Evolutionary conservation across 1,139 yeast species (phyloP).

Genomic region (Diutina neorugosa): DNA sequence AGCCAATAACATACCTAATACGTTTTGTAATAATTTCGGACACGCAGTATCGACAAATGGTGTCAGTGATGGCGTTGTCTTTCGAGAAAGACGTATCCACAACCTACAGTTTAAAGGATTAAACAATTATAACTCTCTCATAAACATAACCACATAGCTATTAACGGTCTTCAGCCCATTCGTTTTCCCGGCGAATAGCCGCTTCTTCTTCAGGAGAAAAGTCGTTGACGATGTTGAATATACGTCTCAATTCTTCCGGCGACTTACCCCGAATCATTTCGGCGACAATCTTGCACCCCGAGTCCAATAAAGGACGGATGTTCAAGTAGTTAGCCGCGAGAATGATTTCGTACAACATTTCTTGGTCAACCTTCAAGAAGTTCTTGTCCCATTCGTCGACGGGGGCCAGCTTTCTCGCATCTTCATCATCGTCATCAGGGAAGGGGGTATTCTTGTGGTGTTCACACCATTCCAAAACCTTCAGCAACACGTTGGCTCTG

Average conservation of each 20-base stretch:
- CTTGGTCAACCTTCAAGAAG: slow-evolving; percentile 93
- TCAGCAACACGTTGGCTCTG: slow-evolving; percentile 72
- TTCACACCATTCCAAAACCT: slow-evolving; percentile 94
- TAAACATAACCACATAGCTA: background rate
- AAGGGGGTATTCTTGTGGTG: slow-evolving; percentile 82
- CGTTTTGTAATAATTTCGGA: background rate
- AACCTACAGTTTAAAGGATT: background rate
- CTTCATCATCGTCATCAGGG: slow-evolving; percentile 72
- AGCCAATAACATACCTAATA: background rate
- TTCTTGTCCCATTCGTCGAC: slow-evolving; percentile 96
- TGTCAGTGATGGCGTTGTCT: background rate
- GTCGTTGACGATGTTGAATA: slow-evolving; percentile 91
- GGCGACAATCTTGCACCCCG: slow-evolving; percentile 96
- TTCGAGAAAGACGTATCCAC: background rate
- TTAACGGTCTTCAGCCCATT: slow-evolving; percentile 97
- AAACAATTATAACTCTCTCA: background rate
- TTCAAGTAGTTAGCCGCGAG: slow-evolving; percentile 93
- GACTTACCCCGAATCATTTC: slow-evolving; percentile 95
- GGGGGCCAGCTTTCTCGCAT: slow-evolving; percentile 55
- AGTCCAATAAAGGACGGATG: slow-evolving; percentile 83
- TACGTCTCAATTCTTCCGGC: slow-evolving; percentile 93
- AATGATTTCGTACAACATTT: slow-evolving; percentile 94
- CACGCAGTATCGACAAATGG: too few species aligned
- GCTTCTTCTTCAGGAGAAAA: slow-evolving; percentile 98
- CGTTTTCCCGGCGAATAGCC: slow-evolving; percentile 93